Base-by-base conservation (phyloP, 805 yeast genomes). In the Nakazawaea wyomingensis region DNA sequence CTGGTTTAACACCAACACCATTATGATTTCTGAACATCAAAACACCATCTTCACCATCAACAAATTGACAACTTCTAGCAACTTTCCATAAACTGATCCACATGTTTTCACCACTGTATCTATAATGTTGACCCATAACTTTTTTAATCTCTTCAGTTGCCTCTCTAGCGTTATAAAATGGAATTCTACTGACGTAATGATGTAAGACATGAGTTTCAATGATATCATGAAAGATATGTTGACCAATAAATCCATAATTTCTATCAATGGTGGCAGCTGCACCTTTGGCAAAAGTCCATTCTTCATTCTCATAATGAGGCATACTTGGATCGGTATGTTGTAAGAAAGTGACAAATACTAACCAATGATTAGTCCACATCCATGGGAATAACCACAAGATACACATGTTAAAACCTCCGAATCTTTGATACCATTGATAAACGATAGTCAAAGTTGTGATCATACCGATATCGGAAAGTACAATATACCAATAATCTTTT, bases 231-330 rank as follows among this genome's bases (percentile, higher is more conserved):
- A 75, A 74, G 46, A 74, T 68, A 51, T 69, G 72, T 54, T 64
- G 72, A 45, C 82, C 84, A 42, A 78, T 58, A 47, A 78, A 75
- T 9, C 82, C 82, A 56, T 70, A 77, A 49, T 78, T 68, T 60
- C 83, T 68, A 57, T 78, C 84, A 48, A 78, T 74, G 29, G 84
- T 78, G 35, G 82, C 76, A 48, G 82, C 82, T 7, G 84, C 82
- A 58, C 84, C 84, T 54, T 78, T 67, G 45, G 82, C 82, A 51
- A 78, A 78, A 45, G 71, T 77, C 84, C 84, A 78, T 60, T 75
- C 72, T 14, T 58, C 54, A 41, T 68, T 72, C 37, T 68, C 72
- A 59, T 78, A 78, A 56, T 78, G 84, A 31, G 83, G 81, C 70
- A 76, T 65, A 2, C 71, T 58, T 38, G 79, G 72, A 56, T 76